Evolutionary conservation across 805 yeast genomes (phyloP).

Genomic region (Candida ascalaphidarum): DNA sequence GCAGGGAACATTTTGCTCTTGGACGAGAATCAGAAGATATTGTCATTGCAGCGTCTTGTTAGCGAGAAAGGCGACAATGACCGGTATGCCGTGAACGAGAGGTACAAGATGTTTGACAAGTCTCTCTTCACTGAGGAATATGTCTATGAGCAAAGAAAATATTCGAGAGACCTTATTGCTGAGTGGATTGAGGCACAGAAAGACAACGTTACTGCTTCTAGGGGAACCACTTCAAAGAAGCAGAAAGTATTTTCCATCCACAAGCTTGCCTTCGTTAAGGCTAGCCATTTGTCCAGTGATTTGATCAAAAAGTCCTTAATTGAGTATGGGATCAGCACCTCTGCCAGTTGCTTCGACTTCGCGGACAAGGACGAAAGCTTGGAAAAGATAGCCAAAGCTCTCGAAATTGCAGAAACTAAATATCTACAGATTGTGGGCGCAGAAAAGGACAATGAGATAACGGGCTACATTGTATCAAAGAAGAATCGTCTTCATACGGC

Average conservation of each 20-base stretch:
- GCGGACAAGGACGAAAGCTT: conserved; percentile 19
- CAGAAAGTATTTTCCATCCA: conserved; percentile 53
- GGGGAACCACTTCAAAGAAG: conserved; percentile 13
- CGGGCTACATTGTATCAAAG: conserved; percentile 60
- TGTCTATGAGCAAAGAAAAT: conserved; percentile 7
- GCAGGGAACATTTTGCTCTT: conserved; percentile 85
- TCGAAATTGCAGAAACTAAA: conserved; percentile 39
- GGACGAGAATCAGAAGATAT: conserved; percentile 58
- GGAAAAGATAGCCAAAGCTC: conserved; percentile 24
- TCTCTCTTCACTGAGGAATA: conserved; percentile 28
- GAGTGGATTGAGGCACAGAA: conserved; percentile 33
- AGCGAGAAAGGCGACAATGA: conserved; percentile 59
- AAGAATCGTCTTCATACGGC: conserved; percentile 44
- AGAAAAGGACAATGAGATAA: conserved; percentile 20
- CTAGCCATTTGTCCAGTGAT: conserved; percentile 73
- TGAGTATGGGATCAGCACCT: conserved; percentile 39
- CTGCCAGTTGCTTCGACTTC: conserved; percentile 22
- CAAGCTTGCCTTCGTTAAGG: conserved; percentile 57
- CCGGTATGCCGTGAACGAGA: conserved; percentile 67
- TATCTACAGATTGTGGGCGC: conserved; percentile 28
- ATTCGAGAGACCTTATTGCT: conserved; percentile 20
- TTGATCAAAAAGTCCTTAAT: conserved; percentile 54
- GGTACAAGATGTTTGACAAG: conserved; percentile 53
- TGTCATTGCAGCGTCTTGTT: conserved; percentile 72
- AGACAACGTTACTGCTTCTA: conserved; percentile 6